Conservation (phyloP, 2,329 filamentous ascomycete species). For the Aspergillus ochraceus region DNA sequence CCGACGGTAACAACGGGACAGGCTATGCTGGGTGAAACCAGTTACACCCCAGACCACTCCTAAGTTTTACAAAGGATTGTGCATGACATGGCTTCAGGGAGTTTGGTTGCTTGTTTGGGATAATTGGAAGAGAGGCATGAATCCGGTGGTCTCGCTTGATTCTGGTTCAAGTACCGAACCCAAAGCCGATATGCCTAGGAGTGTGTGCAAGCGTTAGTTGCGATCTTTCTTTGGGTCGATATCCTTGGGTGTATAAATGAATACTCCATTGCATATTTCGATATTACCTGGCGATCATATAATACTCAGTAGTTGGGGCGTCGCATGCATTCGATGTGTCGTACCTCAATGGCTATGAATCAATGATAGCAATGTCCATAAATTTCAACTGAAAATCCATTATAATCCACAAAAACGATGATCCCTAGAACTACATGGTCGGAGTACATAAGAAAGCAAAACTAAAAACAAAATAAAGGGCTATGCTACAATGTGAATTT, state of each 20-base stretch:
- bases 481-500: slow-evolving; percentile 22
- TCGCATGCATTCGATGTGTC: background rate
- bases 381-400: background rate
- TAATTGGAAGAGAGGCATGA: background rate
- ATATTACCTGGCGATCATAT: background rate
- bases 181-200: background rate
- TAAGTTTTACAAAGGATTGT: slow-evolving; percentile 17
- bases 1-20: slow-evolving; percentile 55
- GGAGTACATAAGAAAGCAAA: slow-evolving; percentile 14
- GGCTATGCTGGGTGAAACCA: slow-evolving; percentile 67
- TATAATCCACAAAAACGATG: slow-evolving; percentile 2
- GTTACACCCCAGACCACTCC: slow-evolving; percentile 64
- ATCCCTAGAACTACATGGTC: slow-evolving; percentile 20
- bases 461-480: slow-evolving; percentile 16
- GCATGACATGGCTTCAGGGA: slow-evolving; percentile 11
- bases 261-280: background rate
- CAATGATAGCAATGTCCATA: too few relatives aligned
- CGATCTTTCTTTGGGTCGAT: background rate
- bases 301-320: background rate
- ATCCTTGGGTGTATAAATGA: background rate
- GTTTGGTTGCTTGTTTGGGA: slow-evolving; percentile 18
- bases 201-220: background rate
- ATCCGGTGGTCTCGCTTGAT: background rate
- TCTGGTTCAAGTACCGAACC: background rate
- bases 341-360: background rate